These are phyloP conservation scores for Tylopilus balloui DNA, from an alignment of 768 basidiomycete species.

Conservation along the genomic window DNA sequence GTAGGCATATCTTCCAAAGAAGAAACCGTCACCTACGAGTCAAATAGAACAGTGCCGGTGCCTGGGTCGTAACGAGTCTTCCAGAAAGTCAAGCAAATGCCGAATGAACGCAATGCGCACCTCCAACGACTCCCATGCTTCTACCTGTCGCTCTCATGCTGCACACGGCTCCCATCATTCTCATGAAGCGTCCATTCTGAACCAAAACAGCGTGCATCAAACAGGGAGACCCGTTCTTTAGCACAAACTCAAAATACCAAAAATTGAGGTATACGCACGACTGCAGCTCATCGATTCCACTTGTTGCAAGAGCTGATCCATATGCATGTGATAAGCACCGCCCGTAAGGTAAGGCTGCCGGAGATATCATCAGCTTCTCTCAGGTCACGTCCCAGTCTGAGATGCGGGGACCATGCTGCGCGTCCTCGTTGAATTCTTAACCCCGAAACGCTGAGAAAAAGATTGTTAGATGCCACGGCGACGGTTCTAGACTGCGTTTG, in stretches of 20 bases:
- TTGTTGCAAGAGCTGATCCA: slow-evolving; percentile 69
- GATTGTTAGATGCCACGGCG: too few relatives aligned
- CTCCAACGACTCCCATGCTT: slow-evolving; percentile 77
- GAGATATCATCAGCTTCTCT: slow-evolving; percentile 47
- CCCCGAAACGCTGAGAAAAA: slow-evolving; percentile 76
- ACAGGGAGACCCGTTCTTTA: slow-evolving; percentile 71
- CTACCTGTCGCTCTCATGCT: slow-evolving; percentile 87
- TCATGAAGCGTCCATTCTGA: slow-evolving; percentile 71
- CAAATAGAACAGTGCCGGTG: slow-evolving; percentile 72
- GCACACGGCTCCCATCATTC: slow-evolving; percentile 70
- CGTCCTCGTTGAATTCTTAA: slow-evolving; percentile 82
- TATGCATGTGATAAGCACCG: slow-evolving; percentile 34
- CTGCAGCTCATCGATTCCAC: slow-evolving; percentile 40
- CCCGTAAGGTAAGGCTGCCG: slow-evolving; percentile 9
- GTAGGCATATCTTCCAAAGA: slow-evolving; percentile 7
- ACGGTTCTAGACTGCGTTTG: slow-evolving; percentile 80
- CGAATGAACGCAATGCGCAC: slow-evolving; percentile 35
- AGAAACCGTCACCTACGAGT: slow-evolving; percentile 44
- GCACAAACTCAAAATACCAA: slow-evolving; percentile 47
- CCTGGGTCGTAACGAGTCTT: slow-evolving; percentile 36
- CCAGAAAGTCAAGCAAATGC: slow-evolving; percentile 8
- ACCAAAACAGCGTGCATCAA: slow-evolving; percentile 62
- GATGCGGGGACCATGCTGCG: slow-evolving; percentile 63
- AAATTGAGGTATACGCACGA: not conserved
- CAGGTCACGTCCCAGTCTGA: slow-evolving; percentile 77